These are phyloP conservation scores for Cytospora chrysosperma DNA, from an alignment of 2,329 filamentous ascomycete species.

Conservation along the genomic window DNA sequence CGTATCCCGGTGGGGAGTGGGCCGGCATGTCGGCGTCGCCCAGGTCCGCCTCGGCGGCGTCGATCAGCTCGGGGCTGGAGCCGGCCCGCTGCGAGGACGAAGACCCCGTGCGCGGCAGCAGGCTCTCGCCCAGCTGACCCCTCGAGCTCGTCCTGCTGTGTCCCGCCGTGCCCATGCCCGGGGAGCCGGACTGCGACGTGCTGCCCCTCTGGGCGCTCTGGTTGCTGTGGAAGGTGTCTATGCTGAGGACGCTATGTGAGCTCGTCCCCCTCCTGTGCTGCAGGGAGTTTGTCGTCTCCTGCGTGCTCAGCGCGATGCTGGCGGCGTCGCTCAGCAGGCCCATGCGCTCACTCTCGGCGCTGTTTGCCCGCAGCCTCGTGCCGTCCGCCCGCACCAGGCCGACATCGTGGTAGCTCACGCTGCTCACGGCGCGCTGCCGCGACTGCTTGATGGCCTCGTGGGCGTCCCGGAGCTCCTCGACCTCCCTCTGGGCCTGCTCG, in stretches of 20 bases:
- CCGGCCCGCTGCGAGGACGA: slow-evolving; percentile 41
- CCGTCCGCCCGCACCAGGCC: slow-evolving; percentile 77
- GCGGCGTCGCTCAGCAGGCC: slow-evolving; percentile 72
- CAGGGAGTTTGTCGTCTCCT: slow-evolving; percentile 21
- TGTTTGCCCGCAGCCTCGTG: slow-evolving; percentile 70
- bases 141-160: slow-evolving; percentile 45
- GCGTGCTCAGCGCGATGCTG: slow-evolving; percentile 47
- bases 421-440: slow-evolving; percentile 67
- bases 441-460: slow-evolving; percentile 57
- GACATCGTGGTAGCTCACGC: slow-evolving; percentile 73
- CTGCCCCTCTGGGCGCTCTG: slow-evolving; percentile 18
- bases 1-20: slow-evolving; percentile 52
- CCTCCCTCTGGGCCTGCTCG: slow-evolving; percentile 49
- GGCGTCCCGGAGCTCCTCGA: slow-evolving; percentile 58
- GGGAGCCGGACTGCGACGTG: slow-evolving; percentile 26
- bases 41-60: slow-evolving; percentile 45
- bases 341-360: slow-evolving; percentile 68
- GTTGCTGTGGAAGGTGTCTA: slow-evolving; percentile 38
- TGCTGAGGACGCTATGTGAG: slow-evolving; percentile 55
- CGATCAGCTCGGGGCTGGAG: slow-evolving; percentile 53
- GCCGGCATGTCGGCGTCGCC: slow-evolving; percentile 46
- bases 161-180: slow-evolving; percentile 24
- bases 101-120: slow-evolving; percentile 29
- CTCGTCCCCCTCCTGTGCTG: slow-evolving; percentile 47
- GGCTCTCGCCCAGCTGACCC: slow-evolving; percentile 21